A percentile compares a stretch with the other conserved stretches of the same genome.
Conservation (phyloP, 495 filamentous ascomycete species). For the Aspergillus leporis region DNA sequence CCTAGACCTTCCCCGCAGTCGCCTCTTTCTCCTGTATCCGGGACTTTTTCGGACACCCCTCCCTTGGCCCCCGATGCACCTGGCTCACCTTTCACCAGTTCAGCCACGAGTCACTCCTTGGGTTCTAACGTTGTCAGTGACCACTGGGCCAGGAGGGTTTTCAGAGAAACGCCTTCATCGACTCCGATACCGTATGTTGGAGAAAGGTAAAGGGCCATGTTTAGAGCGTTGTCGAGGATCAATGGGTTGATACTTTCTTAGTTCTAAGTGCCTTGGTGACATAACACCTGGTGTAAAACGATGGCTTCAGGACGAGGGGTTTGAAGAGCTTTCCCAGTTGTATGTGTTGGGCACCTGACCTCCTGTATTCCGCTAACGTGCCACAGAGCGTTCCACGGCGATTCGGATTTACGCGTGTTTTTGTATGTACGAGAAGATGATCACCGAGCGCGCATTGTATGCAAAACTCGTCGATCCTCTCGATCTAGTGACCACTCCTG, state of each 20-base stretch:
- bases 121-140: constrained; percentile 29
- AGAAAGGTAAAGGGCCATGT: constrained; percentile 37
- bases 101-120: constrained; percentile 38
- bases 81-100: constrained; percentile 42
- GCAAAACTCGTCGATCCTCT: constrained; percentile 43
- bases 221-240: background rate
- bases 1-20: constrained; percentile 33
- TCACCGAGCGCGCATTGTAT: constrained; percentile 58
- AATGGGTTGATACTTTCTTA: constrained; percentile 28
- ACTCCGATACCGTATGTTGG: constrained; percentile 41
- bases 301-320: constrained; percentile 37
- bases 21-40: constrained; percentile 36
- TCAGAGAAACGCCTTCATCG: constrained; percentile 36
- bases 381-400: constrained; percentile 37
- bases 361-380: constrained; percentile 4
- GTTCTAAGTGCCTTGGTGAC: constrained; percentile 52
- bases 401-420: constrained; percentile 51
- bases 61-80: constrained; percentile 44
- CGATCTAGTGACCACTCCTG: constrained; percentile 46
- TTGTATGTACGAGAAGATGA: constrained; percentile 57
- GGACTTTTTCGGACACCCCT: constrained; percentile 35
- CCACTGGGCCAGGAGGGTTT: constrained; percentile 57
- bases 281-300: constrained; percentile 37
- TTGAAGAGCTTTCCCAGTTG: constrained; percentile 47
- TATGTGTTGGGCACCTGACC: constrained; percentile 24